Evolutionary conservation across 768 basidiomycete genomes (phyloP).

Genomic region (Rhizopogon vinicolor): DNA sequence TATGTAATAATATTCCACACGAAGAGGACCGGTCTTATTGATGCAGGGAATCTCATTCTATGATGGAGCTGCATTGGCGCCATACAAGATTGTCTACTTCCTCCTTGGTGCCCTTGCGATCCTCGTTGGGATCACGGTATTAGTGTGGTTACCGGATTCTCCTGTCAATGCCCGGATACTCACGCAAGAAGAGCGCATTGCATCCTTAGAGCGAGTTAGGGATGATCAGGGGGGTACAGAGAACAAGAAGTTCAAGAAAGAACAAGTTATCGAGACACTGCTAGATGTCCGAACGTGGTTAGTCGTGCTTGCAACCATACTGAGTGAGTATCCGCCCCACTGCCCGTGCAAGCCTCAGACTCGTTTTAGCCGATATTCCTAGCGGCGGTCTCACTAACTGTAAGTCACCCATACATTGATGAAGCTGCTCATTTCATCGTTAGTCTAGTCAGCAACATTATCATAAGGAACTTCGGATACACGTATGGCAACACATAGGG

Average conservation of each 20-base stretch:
- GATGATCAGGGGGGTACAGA: constrained; percentile 29
- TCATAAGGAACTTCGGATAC: constrained; percentile 19
- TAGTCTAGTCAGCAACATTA: constrained; percentile 14
- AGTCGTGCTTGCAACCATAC: constrained; percentile 22
- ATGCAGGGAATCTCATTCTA: constrained; percentile 31
- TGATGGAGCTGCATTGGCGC: constrained; percentile 21
- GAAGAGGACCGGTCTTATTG: neutral
- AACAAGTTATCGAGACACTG: constrained; percentile 22
- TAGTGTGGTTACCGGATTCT: constrained; percentile 37
- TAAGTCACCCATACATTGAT: constrained; percentile 4
- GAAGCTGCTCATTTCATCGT: neutral
- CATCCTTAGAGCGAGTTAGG: constrained; percentile 35
- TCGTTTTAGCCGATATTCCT: constrained; percentile 15
- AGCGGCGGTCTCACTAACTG: constrained; percentile 16
- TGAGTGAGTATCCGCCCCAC: constrained; percentile 8
- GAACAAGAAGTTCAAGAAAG: constrained; percentile 21
- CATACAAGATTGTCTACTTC: constrained; percentile 35
- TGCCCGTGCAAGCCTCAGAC: neutral
- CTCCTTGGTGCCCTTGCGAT: constrained; percentile 36
- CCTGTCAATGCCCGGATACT: constrained; percentile 33
- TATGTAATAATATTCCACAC: constrained; percentile 3
- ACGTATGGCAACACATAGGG: neutral
- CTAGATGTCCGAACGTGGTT: constrained; percentile 22
- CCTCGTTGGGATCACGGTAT: constrained; percentile 27
- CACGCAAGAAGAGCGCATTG: constrained; percentile 33